Evolutionary conservation across 179 eudicot species (phyloP).

Genomic region (Vitellaria paradoxa): DNA sequence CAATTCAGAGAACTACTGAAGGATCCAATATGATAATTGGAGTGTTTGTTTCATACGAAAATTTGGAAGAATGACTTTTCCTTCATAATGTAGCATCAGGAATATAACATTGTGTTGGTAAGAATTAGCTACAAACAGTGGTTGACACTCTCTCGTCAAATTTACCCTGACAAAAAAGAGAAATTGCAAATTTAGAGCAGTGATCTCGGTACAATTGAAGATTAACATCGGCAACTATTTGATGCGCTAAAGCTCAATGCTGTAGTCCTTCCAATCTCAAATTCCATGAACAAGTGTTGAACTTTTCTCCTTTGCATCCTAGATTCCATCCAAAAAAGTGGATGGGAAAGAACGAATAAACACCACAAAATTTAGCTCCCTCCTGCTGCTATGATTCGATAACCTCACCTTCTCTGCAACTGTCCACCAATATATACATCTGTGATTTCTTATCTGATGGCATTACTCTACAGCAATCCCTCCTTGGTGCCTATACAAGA

Average conservation of each 20-base stretch:
- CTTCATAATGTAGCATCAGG: no score
- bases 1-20: neutral
- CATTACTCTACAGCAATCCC: constrained; percentile 76
- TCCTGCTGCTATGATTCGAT: constrained; percentile 40
- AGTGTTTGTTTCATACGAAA: constrained; percentile 1
- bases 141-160: neutral
- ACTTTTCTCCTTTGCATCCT: neutral
- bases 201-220: neutral
- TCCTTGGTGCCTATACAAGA: constrained; percentile 69
- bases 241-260: neutral
- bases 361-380: neutral
- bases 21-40: neutral
- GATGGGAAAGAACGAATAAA: neutral
- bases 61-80: no score
- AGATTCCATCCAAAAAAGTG: neutral
- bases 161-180: neutral
- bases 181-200: neutral
- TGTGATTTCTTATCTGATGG: constrained; percentile 40
- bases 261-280: neutral
- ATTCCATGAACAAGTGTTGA: neutral
- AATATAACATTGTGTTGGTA: no score
- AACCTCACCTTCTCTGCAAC: constrained; percentile 53
- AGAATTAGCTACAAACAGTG: neutral
- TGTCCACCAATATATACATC: constrained; percentile 54
- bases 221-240: neutral